Evolutionary conservation across 2,329 filamentous ascomycete genomes (phyloP).

Genomic region (Cladobotryum protrusum): DNA sequence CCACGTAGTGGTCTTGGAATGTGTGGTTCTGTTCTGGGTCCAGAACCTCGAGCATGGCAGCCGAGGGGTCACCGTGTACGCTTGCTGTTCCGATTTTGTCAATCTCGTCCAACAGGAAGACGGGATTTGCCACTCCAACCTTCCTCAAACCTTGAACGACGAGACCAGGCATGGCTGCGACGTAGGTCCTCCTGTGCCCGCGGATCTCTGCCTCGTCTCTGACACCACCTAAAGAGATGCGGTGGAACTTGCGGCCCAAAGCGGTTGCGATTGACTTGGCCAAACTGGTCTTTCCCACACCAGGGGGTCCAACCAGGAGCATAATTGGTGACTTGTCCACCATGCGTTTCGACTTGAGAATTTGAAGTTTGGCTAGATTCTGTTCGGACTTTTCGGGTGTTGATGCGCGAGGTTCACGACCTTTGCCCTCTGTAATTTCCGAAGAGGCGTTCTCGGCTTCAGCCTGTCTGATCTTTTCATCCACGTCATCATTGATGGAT

Average conservation of each 20-base stretch:
- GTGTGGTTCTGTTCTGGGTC: slow-evolving; percentile 95
- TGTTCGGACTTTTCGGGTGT: slow-evolving; percentile 23
- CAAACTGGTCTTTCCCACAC: slow-evolving; percentile 91
- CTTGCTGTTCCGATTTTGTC: slow-evolving; percentile 92
- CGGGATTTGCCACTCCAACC: slow-evolving; percentile 89
- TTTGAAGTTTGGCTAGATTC: slow-evolving; percentile 58
- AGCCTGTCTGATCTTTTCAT: slow-evolving; percentile 66
- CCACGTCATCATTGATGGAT: slow-evolving; percentile 75
- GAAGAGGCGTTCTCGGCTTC: slow-evolving; percentile 49
- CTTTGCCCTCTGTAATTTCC: slow-evolving; percentile 1
- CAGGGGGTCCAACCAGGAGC: slow-evolving; percentile 85
- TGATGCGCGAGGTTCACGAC: background rate
- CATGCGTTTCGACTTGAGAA: slow-evolving; percentile 76
- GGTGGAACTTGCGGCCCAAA: slow-evolving; percentile 89
- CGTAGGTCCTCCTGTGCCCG: slow-evolving; percentile 90
- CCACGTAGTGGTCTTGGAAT: slow-evolving; percentile 94
- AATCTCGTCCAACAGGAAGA: slow-evolving; percentile 94
- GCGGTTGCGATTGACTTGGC: slow-evolving; percentile 90
- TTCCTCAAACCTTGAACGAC: slow-evolving; percentile 93
- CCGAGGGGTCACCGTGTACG: slow-evolving; percentile 90
- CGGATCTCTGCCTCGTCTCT: slow-evolving; percentile 95
- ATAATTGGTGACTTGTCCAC: slow-evolving; percentile 94
- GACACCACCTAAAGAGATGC: slow-evolving; percentile 92
- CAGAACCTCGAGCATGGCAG: slow-evolving; percentile 95
- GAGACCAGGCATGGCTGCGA: slow-evolving; percentile 96